Conservation (phyloP, 2,329 filamentous ascomycete genomes). For the Shiraia sp. region DNA sequence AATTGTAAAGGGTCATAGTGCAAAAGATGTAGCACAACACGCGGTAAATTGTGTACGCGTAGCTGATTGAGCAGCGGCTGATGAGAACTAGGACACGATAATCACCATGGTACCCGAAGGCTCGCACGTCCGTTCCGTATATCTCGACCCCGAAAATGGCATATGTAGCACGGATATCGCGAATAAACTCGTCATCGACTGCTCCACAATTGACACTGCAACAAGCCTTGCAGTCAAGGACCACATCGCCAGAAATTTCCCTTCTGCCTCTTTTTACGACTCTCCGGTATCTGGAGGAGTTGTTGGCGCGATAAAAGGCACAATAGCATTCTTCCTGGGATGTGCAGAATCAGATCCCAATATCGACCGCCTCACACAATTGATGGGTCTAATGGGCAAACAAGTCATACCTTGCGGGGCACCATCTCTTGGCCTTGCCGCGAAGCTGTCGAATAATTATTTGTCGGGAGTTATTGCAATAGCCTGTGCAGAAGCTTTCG, state of each 20-base stretch:
- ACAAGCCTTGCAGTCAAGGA: conserved; percentile 54
- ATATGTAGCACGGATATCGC: conserved; percentile 48
- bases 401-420: conserved; percentile 61
- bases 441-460: conserved; percentile 67
- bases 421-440: conserved; percentile 59
- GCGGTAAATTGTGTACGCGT: conserved; percentile 42
- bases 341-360: conserved; percentile 52
- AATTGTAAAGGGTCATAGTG: conserved; percentile 47
- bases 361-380: conserved; percentile 46
- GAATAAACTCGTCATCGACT: conserved; percentile 57
- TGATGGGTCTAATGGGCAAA: conserved; percentile 58
- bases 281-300: conserved; percentile 59
- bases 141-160: conserved; percentile 51
- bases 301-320: conserved; percentile 56
- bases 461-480: conserved; percentile 63
- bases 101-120: conserved; percentile 61
- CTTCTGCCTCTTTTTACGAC: conserved; percentile 55
- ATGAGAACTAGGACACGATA: conserved; percentile 49
- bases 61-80: conserved; percentile 5
- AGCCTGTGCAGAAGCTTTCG: conserved; percentile 61
- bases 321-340: conserved; percentile 61
- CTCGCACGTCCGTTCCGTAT: conserved; percentile 55
- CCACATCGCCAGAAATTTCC: conserved; percentile 43
- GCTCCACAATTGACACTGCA: conserved; percentile 60
- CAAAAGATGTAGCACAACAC: conserved; percentile 55